Evolutionary conservation across 2,329 filamentous ascomycete species (phyloP), one percentile per base, ranked within the genome.

Genomic region (Exophiala spinifera): DNA sequence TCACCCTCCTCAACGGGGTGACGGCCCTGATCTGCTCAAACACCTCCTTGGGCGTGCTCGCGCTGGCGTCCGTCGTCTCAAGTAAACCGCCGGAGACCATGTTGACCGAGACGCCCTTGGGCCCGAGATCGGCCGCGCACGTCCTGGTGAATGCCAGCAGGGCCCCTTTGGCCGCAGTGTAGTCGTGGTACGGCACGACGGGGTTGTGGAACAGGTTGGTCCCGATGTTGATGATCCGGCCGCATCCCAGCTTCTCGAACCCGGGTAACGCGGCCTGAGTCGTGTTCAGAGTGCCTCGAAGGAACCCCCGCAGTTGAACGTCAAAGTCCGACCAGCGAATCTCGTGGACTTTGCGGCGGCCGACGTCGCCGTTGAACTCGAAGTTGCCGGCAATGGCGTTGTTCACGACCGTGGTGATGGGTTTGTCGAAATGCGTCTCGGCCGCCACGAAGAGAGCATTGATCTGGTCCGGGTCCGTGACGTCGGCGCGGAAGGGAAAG

Each of bases 131-230:
- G 5, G 60, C 55, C 4, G 60, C 60, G 46, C 52, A 59, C 1
- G 57, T 62, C 15, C 58, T 51, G 5, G 60, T 62, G 43, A 61
- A 61, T 1, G 56, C 59, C 51, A 61, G 19, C 48, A 61, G 47
- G 3, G 56, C 55, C 1, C 59, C 56, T 42, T 62, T 62, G 44
- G 58, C 57, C 4, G 58, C 55, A 4, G 55, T 60, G 43, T 62
- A 62, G 33, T 62, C 60, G 36, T 61, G 60, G 45, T 62, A 62
- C 3, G 60, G 60, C 10, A 62, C 60, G 1, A 62, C 60, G 1
- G 60, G 60, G 36, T 62, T 59, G 47, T 57, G 54, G 37, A 62
- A 50, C 36, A 61, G 33, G 33, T 61, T 62, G 14, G 55, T 56
- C 1, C 60, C 60, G 21, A 62, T 61, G 28, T 62, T 62, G 40